Base-by-base conservation (phyloP, 306 rosid genomes). In the Gillenia trifoliata region DNA sequence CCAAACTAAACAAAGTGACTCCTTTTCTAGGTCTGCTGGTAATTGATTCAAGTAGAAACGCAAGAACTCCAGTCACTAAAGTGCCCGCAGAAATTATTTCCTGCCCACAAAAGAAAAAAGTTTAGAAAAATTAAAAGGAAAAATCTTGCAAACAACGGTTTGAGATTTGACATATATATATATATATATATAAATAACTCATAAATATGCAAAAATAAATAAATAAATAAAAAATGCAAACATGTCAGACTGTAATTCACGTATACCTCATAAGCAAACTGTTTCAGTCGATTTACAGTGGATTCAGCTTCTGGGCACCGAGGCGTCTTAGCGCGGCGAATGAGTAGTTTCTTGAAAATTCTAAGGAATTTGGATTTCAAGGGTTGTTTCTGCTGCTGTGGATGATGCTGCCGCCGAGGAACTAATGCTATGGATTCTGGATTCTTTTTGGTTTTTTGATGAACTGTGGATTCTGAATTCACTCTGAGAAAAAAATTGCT, bases 381-480 rank as follows among this genome's bases (percentile, higher is more conserved):
- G 47, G 74, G 77, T 47, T 34, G 6, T 60, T 34, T 68, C 31
- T 67, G 64, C 1, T 75, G 76, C 5, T 38, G 73, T 3, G 11
- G 41, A 38, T 38, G 52, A 1, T 70, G 67, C 1, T 75, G 77
- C 5, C 40, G 71, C 9, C 17, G 6, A 6, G 74, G 62, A 45
- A 33, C n/a, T 40, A 77, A 60, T 6, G 19, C 12, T 45, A 19
- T 5, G 4, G 4, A 55, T 55, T 55, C 29, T 22, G 29, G 12
- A 11, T 55, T 55, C 29, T 56, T 23, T 23, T 56, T 23, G 11
- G 29, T 22, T 56, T 19, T 50, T 1, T 56, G 62, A 10, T 56
- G 62, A 11, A 11, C 30, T 23, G 29, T 25, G 34, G 85, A 80
- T 65, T 85, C 75, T 17, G 96, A 84, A 23, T 31, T 62, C 68